Evolutionary conservation across 805 yeast genomes (phyloP).

Genomic region (Komagataella ulmi): DNA sequence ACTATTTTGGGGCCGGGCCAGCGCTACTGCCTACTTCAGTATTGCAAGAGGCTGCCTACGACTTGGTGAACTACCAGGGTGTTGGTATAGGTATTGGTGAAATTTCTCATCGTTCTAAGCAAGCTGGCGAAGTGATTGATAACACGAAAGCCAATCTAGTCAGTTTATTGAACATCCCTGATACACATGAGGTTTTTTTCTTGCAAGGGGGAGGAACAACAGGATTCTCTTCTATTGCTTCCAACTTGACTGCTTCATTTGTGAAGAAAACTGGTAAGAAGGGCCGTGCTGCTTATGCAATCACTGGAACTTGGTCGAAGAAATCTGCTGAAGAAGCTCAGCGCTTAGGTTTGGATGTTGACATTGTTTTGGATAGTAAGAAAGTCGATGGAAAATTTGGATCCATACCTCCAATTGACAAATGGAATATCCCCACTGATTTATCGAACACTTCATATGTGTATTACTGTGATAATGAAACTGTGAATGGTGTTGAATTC

Average conservation of each 20-base stretch:
- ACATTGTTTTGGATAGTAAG: conserved; percentile 55
- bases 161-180: conserved; percentile 65
- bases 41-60: conserved; percentile 77
- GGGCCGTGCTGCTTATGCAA: conserved; percentile 75
- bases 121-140: conserved; percentile 68
- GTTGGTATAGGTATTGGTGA: conserved; percentile 87
- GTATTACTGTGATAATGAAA: conserved; percentile 92
- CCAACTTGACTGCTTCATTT: conserved; percentile 67
- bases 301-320: conserved; percentile 91
- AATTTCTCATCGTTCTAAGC: conserved; percentile 86
- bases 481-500: conserved; percentile 92
- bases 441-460: conserved; percentile 64
- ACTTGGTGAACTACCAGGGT: conserved; percentile 57
- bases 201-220: conserved; percentile 98
- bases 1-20: conserved; percentile 98
- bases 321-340: conserved; percentile 80
- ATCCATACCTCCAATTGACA: conserved; percentile 47
- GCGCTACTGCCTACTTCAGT: conserved; percentile 81
- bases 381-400: conserved; percentile 44
- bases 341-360: conserved; percentile 68
- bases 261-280: conserved; percentile 51
- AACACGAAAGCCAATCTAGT: conserved; percentile 57
- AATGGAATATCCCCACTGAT: conserved; percentile 53
- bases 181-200: conserved; percentile 87
- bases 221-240: conserved; percentile 81